Base-by-base conservation (phyloP, 345 rosid species). In the Fremontodendron californicum region DNA sequence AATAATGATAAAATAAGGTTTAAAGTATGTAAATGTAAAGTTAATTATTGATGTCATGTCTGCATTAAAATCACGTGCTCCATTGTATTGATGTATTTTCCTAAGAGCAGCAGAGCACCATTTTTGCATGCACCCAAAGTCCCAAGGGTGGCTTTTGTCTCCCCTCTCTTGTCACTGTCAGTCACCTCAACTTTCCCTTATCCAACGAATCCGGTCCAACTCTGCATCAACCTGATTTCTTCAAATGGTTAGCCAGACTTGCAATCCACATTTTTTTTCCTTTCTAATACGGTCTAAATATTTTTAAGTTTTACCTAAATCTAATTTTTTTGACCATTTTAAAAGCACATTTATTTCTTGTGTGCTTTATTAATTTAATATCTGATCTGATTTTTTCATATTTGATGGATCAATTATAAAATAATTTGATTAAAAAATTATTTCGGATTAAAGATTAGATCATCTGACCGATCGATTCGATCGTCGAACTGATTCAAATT, bases 1-100 rank as follows among this genome's bases (percentile, higher is more conserved):
- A 72, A 52, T 33, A 72, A 52, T 35, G 2, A 72, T 31, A 48
- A 71, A 51, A 15, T 9, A 51, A 51, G 45, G 62, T 49, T 51
- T 51, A 12, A 31, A 31, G 25, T 19, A 29, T 19, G 0, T 11
- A 7, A 72, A 72, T 33, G 23, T 72, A 35, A 72, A 19, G 49
- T 42, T 42, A 21, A 67, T 13, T 25, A 48, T 18, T 18, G 39
- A 18, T 48, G 60, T 31, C 77, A 23, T 27, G 69, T 75, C 40
- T 40, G 57, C 42, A 75, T 61, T 25, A 29, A 61, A 42, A 60
- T 27, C 77, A 75, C 69, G 58, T 75, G 77, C 9, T 48, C 23
- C 40, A 48, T 70, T 46, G 42, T 21, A 8, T 25, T 7, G 57
- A n/a, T 52, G 11, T 5, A 10, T n/a, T n/a, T n/a, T n/a, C n/a